Evolutionary conservation across 2,329 filamentous ascomycete genomes (phyloP).

Genomic region (Colletotrichum simmondsii): DNA sequence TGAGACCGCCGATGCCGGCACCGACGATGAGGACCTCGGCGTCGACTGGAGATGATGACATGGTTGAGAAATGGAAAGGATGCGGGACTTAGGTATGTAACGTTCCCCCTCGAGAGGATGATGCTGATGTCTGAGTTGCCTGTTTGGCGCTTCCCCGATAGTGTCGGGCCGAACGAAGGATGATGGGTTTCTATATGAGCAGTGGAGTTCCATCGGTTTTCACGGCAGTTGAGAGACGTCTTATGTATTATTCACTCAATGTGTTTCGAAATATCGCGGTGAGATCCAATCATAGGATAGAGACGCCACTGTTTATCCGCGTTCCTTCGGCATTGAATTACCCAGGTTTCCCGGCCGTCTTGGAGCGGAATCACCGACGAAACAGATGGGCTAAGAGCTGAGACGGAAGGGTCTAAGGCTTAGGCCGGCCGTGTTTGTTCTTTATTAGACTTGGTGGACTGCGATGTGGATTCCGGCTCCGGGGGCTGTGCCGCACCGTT

Average conservation of each 20-base stretch:
- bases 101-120: background rate
- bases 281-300: background rate
- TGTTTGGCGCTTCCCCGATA: background rate
- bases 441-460: background rate
- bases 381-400: background rate
- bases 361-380: background rate
- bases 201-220: background rate
- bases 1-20: conserved; percentile 36
- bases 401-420: background rate
- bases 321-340: background rate
- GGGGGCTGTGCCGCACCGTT: background rate
- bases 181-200: background rate
- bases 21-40: conserved; percentile 35
- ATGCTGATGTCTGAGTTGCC: background rate
- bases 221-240: background rate
- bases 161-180: background rate
- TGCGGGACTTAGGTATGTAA: background rate
- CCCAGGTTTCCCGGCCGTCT: background rate
- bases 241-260: background rate
- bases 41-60: conserved; percentile 1
- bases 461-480: background rate
- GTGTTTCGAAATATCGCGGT: background rate
- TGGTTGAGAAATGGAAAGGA: background rate
- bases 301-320: background rate
- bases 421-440: background rate